phyloP scores from a whole-genome alignment of 1,284 basidiomycete genomes.

The Ceratobasidium sp. region DNA sequence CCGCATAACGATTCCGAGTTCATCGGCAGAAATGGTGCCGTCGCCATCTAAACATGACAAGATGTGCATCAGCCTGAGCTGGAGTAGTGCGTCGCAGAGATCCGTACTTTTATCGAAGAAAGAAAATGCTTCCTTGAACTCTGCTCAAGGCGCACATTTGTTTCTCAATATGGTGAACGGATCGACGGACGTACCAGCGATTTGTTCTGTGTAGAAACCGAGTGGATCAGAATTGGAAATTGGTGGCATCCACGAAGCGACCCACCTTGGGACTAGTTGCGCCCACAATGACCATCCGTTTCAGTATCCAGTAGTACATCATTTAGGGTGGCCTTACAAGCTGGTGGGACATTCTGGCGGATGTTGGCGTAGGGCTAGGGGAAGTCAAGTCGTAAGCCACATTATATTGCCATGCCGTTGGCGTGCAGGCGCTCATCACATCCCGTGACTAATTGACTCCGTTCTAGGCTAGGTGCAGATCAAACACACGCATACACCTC shows the following conservation, averaged over 20 bases:
- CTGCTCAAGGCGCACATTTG: background rate
- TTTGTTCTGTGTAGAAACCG: conserved; percentile 44
- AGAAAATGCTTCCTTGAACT: conserved; percentile 47
- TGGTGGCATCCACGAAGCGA: background rate
- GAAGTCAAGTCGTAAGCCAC: background rate
- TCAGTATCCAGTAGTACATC: conserved; percentile 4
- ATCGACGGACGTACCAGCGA: conserved; percentile 40
- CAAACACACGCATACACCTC: conserved; percentile 2
- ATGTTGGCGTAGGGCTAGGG: conserved; percentile 1
- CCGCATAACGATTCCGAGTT: conserved; percentile 74
- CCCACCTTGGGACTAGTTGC: conserved; percentile 39
- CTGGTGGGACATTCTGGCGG: conserved; percentile 37
- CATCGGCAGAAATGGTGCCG: conserved; percentile 55
- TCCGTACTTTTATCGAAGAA: conserved; percentile 45
- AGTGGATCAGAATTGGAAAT: conserved; percentile 25
- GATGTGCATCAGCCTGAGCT: background rate
- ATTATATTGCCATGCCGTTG: conserved; percentile 31
- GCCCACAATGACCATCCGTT: background rate
- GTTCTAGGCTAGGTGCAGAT: background rate
- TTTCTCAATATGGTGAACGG: background rate
- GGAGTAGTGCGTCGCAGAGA: background rate
- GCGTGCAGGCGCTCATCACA: background rate
- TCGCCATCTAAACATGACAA: conserved; percentile 34
- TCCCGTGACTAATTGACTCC: background rate
- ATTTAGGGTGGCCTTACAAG: conserved; percentile 34